These are phyloP conservation scores for Oryza nivara DNA, from an alignment of 176 grass and related monocot species.

Conservation along the genomic window DNA sequence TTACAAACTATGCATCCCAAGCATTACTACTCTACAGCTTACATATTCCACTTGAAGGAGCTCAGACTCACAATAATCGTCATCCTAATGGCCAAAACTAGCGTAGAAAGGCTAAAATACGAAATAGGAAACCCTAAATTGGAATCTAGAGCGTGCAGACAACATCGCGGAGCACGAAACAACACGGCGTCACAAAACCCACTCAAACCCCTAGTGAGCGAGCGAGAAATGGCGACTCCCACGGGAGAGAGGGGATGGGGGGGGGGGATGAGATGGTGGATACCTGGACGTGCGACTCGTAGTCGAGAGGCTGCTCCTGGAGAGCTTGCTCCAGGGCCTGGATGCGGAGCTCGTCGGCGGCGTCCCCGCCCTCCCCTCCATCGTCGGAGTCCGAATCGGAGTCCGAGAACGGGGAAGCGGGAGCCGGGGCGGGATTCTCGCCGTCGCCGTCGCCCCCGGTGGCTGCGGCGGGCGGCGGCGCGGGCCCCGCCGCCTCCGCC, in stretches of 20 bases:
- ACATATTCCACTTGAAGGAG: background rate
- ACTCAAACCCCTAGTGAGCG: slow-evolving; percentile 29
- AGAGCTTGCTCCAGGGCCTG: slow-evolving; percentile 70
- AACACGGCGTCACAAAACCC: slow-evolving; percentile 29
- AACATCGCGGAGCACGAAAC: background rate
- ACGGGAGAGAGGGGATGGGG: background rate
- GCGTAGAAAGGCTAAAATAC: background rate
- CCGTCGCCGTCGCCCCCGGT: slow-evolving; percentile 42
- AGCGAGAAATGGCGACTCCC: background rate
- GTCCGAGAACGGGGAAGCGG: background rate
- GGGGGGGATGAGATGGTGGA: background rate
- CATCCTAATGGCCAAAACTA: background rate
- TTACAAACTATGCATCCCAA: too few relatives aligned
- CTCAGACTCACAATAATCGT: slow-evolving; percentile 5
- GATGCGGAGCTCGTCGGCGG: slow-evolving; percentile 66
- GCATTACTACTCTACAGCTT: background rate
- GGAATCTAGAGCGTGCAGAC: slow-evolving; percentile 9
- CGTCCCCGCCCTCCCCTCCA: slow-evolving; percentile 48
- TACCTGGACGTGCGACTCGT: slow-evolving; percentile 81
- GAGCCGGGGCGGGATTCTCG: slow-evolving; percentile 14
- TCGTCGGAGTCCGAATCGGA: slow-evolving; percentile 48
- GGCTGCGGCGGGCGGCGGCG: background rate
- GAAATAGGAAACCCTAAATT: background rate
- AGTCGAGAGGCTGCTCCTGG: slow-evolving; percentile 67
- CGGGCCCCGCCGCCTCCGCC: slow-evolving; percentile 28